phyloP scores from a whole-genome alignment of 2,329 filamentous ascomycete genomes.

The Trichoderma cornu-damae region DNA sequence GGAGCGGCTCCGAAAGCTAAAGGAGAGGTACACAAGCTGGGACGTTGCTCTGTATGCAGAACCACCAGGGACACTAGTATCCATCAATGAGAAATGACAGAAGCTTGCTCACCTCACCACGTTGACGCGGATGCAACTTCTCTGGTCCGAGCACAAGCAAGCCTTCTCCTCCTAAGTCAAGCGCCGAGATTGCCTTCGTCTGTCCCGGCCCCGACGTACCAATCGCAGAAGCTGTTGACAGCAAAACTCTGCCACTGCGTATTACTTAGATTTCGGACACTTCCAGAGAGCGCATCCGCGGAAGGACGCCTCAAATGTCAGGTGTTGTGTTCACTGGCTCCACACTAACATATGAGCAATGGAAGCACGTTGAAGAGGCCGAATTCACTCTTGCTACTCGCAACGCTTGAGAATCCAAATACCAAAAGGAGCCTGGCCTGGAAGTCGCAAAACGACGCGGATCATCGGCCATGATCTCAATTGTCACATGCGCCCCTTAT shows the following conservation, averaged over 20 bases:
- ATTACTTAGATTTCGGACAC: conserved; percentile 26
- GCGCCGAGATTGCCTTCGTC: conserved; percentile 24
- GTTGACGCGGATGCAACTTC: conserved; percentile 24
- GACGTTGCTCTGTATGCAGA: conserved; percentile 20
- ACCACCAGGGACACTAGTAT: conserved; percentile 10
- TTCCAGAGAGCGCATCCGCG: conserved; percentile 23
- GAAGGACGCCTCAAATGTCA: conserved; percentile 16
- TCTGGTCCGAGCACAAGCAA: conserved; percentile 21
- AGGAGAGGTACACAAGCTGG: conserved; percentile 25
- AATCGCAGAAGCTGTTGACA: conserved; percentile 25
- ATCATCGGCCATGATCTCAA: conserved; percentile 17
- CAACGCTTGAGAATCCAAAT: conserved; percentile 25
- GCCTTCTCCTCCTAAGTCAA: conserved; percentile 21
- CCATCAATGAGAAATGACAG: conserved; percentile 20
- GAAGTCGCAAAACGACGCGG: conserved; percentile 22
- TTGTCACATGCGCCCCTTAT: conserved; percentile 27
- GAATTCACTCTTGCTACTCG: conserved; percentile 26
- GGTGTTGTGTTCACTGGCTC: conserved; percentile 25
- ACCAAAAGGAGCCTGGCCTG: conserved; percentile 24
- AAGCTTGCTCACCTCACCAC: conserved; percentile 19
- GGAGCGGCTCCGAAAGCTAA: conserved; percentile 21
- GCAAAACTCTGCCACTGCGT: conserved; percentile 24
- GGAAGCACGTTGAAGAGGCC: conserved; percentile 22
- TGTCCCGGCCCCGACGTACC: conserved; percentile 26
- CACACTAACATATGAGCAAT: conserved; percentile 20